Evolutionary conservation across 164 flowering plant species (phyloP).

Genomic region (Stephania cephalantha): DNA sequence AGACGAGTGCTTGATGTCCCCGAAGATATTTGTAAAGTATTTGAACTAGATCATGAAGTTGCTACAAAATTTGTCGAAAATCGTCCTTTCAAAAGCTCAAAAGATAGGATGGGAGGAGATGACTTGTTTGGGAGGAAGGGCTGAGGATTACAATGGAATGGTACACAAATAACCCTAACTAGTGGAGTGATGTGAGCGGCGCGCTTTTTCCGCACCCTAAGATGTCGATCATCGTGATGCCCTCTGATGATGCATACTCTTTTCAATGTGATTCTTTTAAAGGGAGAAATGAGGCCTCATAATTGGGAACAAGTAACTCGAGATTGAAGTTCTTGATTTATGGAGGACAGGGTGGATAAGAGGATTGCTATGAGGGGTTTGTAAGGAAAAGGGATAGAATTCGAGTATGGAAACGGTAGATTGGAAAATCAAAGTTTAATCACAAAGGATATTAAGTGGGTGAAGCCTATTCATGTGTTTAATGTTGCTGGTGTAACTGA

Average conservation of each 20-base stretch:
- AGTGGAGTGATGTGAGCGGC: conserved; percentile 26
- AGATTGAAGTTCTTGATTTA: conserved; percentile 22
- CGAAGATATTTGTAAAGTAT: conserved; percentile 21
- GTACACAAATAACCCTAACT: conserved; percentile 20
- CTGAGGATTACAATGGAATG: conserved; percentile 22
- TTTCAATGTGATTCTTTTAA: not conserved
- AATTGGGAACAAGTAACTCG: not conserved
- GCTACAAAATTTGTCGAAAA: conserved; percentile 23
- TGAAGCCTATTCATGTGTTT: conserved; percentile 24
- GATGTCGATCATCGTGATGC: conserved; percentile 4
- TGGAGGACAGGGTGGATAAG: conserved; percentile 26
- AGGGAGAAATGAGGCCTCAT: not conserved
- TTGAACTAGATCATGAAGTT: conserved; percentile 10
- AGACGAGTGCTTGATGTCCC: conserved; percentile 23
- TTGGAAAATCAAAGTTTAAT: conserved; percentile 15
- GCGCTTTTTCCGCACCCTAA: conserved; percentile 27
- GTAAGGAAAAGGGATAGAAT: conserved; percentile 19
- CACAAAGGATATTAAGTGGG: conserved; percentile 16
- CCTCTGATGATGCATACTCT: conserved; percentile 14
- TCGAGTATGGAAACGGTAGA: conserved; percentile 21
- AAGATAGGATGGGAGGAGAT: conserved; percentile 24
- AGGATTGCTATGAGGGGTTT: conserved; percentile 21
- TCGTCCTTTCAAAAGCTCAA: conserved; percentile 27
- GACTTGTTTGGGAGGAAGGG: conserved; percentile 25
- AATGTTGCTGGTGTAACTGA: conserved; percentile 27